These are phyloP conservation scores for Trichophyton simii DNA, from an alignment of 2,329 filamentous ascomycete species.

Conservation along the genomic window DNA sequence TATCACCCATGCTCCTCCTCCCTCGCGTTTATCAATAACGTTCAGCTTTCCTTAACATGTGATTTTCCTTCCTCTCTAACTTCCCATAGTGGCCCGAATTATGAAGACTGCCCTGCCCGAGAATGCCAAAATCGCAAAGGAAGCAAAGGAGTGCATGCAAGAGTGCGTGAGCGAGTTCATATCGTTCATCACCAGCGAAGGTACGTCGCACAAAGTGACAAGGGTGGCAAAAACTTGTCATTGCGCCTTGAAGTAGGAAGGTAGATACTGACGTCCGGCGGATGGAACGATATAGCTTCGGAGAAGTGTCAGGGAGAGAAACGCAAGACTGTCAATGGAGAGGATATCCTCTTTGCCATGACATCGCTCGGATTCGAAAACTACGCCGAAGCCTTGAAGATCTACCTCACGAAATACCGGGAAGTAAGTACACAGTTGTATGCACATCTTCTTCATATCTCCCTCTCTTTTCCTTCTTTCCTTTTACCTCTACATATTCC, in stretches of 20 bases:
- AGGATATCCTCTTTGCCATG: slow-evolving; percentile 98
- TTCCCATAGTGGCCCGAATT: slow-evolving; percentile 80
- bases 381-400: slow-evolving; percentile 94
- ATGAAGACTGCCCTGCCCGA: slow-evolving; percentile 98
- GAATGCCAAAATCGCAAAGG: slow-evolving; percentile 97
- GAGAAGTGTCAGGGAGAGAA: slow-evolving; percentile 99
- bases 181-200: slow-evolving; percentile 98
- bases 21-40: background rate
- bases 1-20: background rate
- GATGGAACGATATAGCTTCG: slow-evolving; percentile 52
- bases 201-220: slow-evolving; percentile 41
- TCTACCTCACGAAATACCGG: slow-evolving; percentile 93
- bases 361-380: slow-evolving; percentile 98
- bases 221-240: background rate
- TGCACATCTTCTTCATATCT: background rate
- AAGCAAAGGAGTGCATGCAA: slow-evolving; percentile 99
- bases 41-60: background rate
- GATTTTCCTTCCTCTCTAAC: background rate
- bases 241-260: no score
- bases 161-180: slow-evolving; percentile 99
- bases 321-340: slow-evolving; percentile 96
- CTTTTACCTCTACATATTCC: background rate
- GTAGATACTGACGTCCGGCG: background rate
- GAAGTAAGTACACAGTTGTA: slow-evolving; percentile 56
- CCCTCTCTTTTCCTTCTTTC: background rate